Conservation (phyloP, 805 yeast species). For the Candida rishiriensis region DNA sequence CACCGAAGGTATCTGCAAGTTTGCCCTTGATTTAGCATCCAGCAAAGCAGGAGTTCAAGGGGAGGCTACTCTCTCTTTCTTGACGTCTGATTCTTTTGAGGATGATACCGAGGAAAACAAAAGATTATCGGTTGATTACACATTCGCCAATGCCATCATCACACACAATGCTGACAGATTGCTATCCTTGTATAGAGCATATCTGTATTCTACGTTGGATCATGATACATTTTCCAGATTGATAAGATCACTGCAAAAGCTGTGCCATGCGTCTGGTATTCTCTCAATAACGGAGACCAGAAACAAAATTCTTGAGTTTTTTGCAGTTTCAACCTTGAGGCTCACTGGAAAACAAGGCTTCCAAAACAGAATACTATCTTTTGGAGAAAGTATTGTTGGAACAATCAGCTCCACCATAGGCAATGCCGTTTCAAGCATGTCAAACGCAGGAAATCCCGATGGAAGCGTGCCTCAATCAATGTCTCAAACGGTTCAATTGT, state of each 20-base stretch:
- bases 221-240: slow-evolving; percentile 61
- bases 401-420: slow-evolving; percentile 42
- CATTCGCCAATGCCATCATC: slow-evolving; percentile 25
- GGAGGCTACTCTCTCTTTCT: slow-evolving; percentile 14
- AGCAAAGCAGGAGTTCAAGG: slow-evolving; percentile 5
- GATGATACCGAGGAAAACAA: slow-evolving; percentile 6
- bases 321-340: slow-evolving; percentile 42
- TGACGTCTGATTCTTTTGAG: slow-evolving; percentile 17
- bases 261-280: slow-evolving; percentile 79
- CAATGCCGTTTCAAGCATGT: slow-evolving; percentile 30
- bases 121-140: slow-evolving; percentile 7
- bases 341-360: slow-evolving; percentile 30
- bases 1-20: slow-evolving; percentile 65
- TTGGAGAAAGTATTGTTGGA: slow-evolving; percentile 50
- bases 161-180: slow-evolving; percentile 35
- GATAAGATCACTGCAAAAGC: slow-evolving; percentile 71
- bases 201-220: slow-evolving; percentile 65
- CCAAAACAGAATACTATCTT: slow-evolving; percentile 35
- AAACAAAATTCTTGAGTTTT: slow-evolving; percentile 49
- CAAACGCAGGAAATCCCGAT: slow-evolving; percentile 7
- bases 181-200: slow-evolving; percentile 42
- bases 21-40: slow-evolving; percentile 39
- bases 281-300: slow-evolving; percentile 53
- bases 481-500: slow-evolving; percentile 13
- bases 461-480: slow-evolving; percentile 2